Evolutionary conservation across 2,329 filamentous ascomycete genomes (phyloP), one percentile per base, ranked within the genome.

Genomic region (Exophiala dermatitidis): DNA sequence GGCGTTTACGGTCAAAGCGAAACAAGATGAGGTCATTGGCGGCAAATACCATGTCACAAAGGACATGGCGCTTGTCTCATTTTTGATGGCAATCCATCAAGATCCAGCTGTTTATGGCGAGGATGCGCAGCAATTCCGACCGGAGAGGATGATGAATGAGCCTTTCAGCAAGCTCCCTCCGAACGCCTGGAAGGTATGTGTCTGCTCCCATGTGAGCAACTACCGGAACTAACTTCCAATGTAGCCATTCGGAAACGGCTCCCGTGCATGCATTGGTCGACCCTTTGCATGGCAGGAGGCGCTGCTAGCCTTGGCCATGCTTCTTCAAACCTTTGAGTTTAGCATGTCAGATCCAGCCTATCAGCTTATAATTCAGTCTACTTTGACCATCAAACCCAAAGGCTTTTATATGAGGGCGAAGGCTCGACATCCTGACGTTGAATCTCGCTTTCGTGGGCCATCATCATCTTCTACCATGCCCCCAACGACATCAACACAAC

Each of bases 201-300:
- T 6, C 6, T 6, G 9, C 12, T 42, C 38, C 6, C 9, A 10
- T 42, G 6, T 26, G 9, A 42, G 38, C 6, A 26, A 19, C 7
- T 10, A 6, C 6, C 9, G 6, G 19, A 42, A 42, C 12, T 48
- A 19, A 48, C 37, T 8, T 36, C 12, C 31, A n/a, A 34, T 19
- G 38, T 64, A 69, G 69, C 84, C 86, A 2, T 90, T 90, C 61
- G 87, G 86, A 1, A 85, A 86, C 53, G 83, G 83, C 47, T 81
- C 6, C 73, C 78, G 1, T 69, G 71, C n/a, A 64, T 71, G 3
- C 60, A 89, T 89, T 53, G 86, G 86, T 2, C 73, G 85, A 1
- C 75, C 80, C 0, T 90, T 90, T 65, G 84, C 86, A 1, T 86
- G 82, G 82, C 85, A 90, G 63, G 86, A 90, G 67, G 75, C 78